Base-by-base conservation (phyloP, 2,329 filamentous ascomycete species). In the Pseudopyricularia javanii region DNA sequence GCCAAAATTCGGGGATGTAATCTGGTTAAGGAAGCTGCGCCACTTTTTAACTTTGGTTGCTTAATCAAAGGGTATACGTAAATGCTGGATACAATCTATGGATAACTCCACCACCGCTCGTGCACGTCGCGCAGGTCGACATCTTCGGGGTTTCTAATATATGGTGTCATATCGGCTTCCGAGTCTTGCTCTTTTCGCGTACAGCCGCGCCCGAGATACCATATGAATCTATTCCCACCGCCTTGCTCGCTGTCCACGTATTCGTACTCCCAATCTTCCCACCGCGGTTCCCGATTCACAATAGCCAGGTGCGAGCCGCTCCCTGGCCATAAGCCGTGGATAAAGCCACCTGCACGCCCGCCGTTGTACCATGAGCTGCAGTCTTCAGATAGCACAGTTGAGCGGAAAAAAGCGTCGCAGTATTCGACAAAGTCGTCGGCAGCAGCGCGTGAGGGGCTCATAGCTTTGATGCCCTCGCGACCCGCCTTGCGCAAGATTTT, bases 311-410 rank as follows among this genome's bases (percentile, higher is more conserved):
- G 59, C 15, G 50, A 49, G 7, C 49, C 54, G 12, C 53, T 54
- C 8, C 57, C 59, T 2, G 59, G 57, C 59, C 59, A 60, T 22
- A 47, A 34, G 7, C 54, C 54, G 4, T 51, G 30, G 30, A 54
- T 50, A 5, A 54, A 53, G n/a, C 53, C 49, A 17, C 34, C 35
- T 6, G 24, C 49, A 2, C 22, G n/a, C 2, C 55, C 53, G n/a
- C 47, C 50, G 45, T 59, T 59, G 53, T 54, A 58, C 58, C 58
- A 59, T 15, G 49, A 55, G 15, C 56, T 56, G 50, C 58, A 60
- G 2, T 9, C 6, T 22, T 59, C 55, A n/a, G 20, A 43, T 22
- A 49, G 24, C 22, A 54, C 53, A 22, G 54, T 57, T 26, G 40
- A 43, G 7, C 32, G 26, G n/a, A 60, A 60, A 17, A 45, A 52